These are phyloP conservation scores for Casuarina glauca DNA, from an alignment of 306 rosid species.

Conservation along the genomic window DNA sequence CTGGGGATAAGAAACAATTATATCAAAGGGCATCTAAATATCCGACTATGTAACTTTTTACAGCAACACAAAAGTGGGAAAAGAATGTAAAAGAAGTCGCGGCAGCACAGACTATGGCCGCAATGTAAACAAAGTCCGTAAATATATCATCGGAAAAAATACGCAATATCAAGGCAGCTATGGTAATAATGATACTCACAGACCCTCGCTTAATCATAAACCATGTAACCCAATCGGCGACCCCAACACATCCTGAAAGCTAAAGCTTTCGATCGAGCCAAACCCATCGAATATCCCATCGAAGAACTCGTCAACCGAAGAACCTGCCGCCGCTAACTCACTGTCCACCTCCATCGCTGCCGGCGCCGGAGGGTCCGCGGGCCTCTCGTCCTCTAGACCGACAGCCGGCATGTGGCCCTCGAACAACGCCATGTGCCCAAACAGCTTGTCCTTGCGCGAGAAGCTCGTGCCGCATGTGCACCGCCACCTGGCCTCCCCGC, in stretches of 20 bases:
- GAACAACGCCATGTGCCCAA: constrained; percentile 71
- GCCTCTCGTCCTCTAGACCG: constrained; percentile 34
- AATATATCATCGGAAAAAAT: neutral
- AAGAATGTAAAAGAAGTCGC: neutral
- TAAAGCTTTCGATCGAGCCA: constrained; percentile 38
- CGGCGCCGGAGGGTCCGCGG: constrained; percentile 17
- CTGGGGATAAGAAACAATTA: neutral
- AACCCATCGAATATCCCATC: constrained; percentile 52
- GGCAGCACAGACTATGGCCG: neutral
- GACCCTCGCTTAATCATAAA: constrained; percentile 3
- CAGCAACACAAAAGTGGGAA: too few relatives aligned
- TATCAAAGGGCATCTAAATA: neutral
- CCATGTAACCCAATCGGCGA: constrained; percentile 8
- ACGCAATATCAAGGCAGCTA: neutral
- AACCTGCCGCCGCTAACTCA: constrained; percentile 1
- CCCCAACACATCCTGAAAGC: constrained; percentile 39
- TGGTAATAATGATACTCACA: neutral
- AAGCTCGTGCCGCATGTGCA: constrained; percentile 89
- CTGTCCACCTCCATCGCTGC: constrained; percentile 24
- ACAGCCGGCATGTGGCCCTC: constrained; percentile 93
- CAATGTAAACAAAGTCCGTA: neutral
- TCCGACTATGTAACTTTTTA: neutral
- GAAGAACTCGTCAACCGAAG: constrained; percentile 32
- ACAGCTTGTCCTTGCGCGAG: constrained; percentile 77
- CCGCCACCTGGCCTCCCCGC: constrained; percentile 68